Evolutionary conservation across 2,329 filamentous ascomycete genomes (phyloP), one percentile per base, ranked within the genome.

Genomic region (Epichloe coenophiala): DNA sequence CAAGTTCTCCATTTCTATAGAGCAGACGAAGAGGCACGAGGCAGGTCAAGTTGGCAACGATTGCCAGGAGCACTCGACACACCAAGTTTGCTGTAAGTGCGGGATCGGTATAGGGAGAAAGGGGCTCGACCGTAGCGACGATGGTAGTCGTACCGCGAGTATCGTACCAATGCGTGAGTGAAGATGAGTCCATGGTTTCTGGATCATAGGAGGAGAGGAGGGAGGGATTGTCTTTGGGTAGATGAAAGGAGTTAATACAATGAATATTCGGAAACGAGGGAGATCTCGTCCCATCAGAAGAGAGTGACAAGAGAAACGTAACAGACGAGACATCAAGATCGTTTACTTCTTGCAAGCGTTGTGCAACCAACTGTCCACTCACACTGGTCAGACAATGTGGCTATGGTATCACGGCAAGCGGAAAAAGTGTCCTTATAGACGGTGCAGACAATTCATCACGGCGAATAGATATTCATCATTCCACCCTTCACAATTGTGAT

Each of bases 21-120:
- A 81, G 70, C 0, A 77, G 65, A 3, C 67, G 66, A 3, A 79
- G 64, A 1, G 77, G 78, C 1, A 80, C 72, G 57, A 72, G 66
- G 50, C 71, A 76, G 45, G 71, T 58, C 11, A 73, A 21, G 33
- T 72, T 71, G 47, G 71, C 70, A 12, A 73, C 1, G 42, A 73
- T 54, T n/a, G 70, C 70, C 17, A 80, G 60, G 36, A 71, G 50
- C 17, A 79, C 66, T n/a, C 77, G 69, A 49, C 66, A 65, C 49
- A 74, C 56, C 41, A 77, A 63, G 63, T 80, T 79, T 54, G 67
- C 65, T 2, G 60, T 63, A 36, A 71, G 60, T 2, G 61, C 52
- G 2, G 66, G 58, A 6, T 54, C 60, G 9, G 59, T 61, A 57
- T 57, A 59, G 13, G 60, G 57, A n/a, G 52, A 38, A 5, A 23